phyloP scores from a whole-genome alignment of 2,329 filamentous ascomycete species.

The Cladobotryum mycophilum region DNA sequence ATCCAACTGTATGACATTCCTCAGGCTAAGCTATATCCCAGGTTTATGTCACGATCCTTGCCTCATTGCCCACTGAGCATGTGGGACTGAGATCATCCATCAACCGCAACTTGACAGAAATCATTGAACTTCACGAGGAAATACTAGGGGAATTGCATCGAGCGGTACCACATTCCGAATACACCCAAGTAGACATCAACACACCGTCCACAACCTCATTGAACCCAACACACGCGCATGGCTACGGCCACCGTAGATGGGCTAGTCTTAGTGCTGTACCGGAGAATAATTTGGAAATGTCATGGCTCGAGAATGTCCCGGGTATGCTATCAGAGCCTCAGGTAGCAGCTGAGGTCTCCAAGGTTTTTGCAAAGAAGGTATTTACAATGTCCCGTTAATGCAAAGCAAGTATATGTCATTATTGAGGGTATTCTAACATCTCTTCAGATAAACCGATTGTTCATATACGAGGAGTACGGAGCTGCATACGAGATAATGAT shows the following conservation, averaged over 20 bases:
- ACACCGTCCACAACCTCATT: constrained; percentile 10
- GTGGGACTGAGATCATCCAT: constrained; percentile 63
- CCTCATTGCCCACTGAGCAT: constrained; percentile 62
- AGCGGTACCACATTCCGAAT: constrained; percentile 63
- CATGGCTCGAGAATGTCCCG: constrained; percentile 41
- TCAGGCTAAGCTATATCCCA: constrained; percentile 28
- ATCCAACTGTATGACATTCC: accelerated
- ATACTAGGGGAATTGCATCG: constrained; percentile 69
- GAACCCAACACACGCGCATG: not conserved
- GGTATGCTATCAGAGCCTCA: constrained; percentile 53
- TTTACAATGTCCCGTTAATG: constrained; percentile 5
- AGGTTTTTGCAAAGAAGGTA: constrained; percentile 55
- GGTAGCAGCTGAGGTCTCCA: constrained; percentile 54
- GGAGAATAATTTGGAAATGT: constrained; percentile 31
- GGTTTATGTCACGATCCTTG: constrained; percentile 71
- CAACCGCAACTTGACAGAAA: constrained; percentile 70
- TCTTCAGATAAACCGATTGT: constrained; percentile 69
- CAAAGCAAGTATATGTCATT: no score
- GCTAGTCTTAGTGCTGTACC: constrained; percentile 41
- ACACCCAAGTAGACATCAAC: constrained; percentile 35
- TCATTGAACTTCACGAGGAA: constrained; percentile 77
- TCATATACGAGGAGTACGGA: constrained; percentile 85
- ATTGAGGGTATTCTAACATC: constrained; percentile 5
- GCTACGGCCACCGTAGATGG: constrained; percentile 38
- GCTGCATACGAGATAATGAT: constrained; percentile 84